Evolutionary conservation across 768 basidiomycete species (phyloP).

Genomic region (Galerina marginata): DNA sequence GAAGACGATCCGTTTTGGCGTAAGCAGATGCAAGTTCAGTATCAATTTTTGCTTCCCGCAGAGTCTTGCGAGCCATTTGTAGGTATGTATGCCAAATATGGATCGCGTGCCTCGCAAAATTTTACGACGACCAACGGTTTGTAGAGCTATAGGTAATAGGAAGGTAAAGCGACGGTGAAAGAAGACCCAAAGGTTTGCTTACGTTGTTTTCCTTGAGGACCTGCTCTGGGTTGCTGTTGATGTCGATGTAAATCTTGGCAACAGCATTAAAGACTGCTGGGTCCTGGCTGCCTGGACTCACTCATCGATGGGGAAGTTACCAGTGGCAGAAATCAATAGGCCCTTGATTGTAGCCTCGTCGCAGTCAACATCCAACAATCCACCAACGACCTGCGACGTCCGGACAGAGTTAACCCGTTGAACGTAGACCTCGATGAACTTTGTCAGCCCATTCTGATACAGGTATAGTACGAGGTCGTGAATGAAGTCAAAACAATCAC

Average conservation of each 20-base stretch:
- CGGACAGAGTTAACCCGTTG: slow-evolving; percentile 97
- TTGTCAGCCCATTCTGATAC: slow-evolving; percentile 95
- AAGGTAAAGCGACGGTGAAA: slow-evolving; percentile 11
- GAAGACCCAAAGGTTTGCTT: slow-evolving; percentile 32
- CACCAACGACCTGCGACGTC: slow-evolving; percentile 97
- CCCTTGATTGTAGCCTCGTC: slow-evolving; percentile 96
- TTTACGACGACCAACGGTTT: slow-evolving; percentile 97
- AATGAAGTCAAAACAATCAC: slow-evolving; percentile 99
- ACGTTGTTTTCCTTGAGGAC: slow-evolving; percentile 99
- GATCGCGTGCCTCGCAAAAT: slow-evolving; percentile 98
- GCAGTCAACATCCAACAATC: slow-evolving; percentile 96
- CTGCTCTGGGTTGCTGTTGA: slow-evolving; percentile 96
- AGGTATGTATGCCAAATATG: slow-evolving; percentile 98
- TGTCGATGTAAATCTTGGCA: slow-evolving; percentile 98
- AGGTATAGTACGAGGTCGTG: slow-evolving; percentile 98
- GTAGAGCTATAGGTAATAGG: slow-evolving; percentile 67
- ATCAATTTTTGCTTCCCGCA: slow-evolving; percentile 97
- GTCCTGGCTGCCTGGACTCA: slow-evolving; percentile 96
- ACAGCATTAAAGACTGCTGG: slow-evolving; percentile 94
- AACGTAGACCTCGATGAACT: slow-evolving; percentile 99
- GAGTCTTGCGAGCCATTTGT: slow-evolving; percentile 97
- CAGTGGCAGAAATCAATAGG: slow-evolving; percentile 89
- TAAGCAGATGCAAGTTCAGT: slow-evolving; percentile 98
- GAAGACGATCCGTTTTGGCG: slow-evolving; percentile 94
- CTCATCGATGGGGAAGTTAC: slow-evolving; percentile 97